Evolutionary conservation across 495 filamentous ascomycete species (phyloP).

Genomic region (Penicillium dipodomyicola): DNA sequence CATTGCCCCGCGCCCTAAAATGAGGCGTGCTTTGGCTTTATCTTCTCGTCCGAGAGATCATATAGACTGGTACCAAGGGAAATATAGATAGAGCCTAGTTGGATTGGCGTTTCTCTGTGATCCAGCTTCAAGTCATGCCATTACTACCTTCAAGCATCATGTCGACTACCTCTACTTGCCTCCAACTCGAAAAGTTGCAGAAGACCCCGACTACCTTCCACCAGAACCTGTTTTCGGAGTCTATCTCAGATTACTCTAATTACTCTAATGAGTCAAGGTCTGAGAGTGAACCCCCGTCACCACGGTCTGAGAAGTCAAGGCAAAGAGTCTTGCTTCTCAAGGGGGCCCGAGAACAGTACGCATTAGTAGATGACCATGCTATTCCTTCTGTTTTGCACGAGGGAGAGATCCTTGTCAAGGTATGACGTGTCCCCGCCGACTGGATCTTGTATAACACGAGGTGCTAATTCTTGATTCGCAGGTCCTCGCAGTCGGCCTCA

Average conservation of each 20-base stretch:
- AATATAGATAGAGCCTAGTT: conserved; percentile 21
- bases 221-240: conserved; percentile 14
- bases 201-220: conserved; percentile 20
- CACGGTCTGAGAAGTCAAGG: conserved; percentile 13
- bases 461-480: conserved; percentile 16
- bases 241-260: background rate
- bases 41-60: conserved; percentile 30
- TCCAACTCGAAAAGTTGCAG: conserved; percentile 25
- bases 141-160: conserved; percentile 23
- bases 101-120: background rate
- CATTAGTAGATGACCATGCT: conserved; percentile 45
- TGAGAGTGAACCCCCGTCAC: conserved; percentile 1
- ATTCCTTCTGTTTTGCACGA: conserved; percentile 46
- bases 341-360: conserved; percentile 38
- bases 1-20: conserved; percentile 18
- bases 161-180: conserved; percentile 28
- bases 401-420: conserved; percentile 56
- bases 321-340: conserved; percentile 40
- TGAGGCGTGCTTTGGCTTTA: conserved; percentile 15
- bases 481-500: conserved; percentile 60
- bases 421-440: conserved; percentile 12
- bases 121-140: conserved; percentile 14
- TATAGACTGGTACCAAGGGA: conserved; percentile 1
- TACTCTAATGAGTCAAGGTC: conserved; percentile 3
- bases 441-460: conserved; percentile 3